Conservation (phyloP, 495 filamentous ascomycete genomes). For the Podospora conica region DNA sequence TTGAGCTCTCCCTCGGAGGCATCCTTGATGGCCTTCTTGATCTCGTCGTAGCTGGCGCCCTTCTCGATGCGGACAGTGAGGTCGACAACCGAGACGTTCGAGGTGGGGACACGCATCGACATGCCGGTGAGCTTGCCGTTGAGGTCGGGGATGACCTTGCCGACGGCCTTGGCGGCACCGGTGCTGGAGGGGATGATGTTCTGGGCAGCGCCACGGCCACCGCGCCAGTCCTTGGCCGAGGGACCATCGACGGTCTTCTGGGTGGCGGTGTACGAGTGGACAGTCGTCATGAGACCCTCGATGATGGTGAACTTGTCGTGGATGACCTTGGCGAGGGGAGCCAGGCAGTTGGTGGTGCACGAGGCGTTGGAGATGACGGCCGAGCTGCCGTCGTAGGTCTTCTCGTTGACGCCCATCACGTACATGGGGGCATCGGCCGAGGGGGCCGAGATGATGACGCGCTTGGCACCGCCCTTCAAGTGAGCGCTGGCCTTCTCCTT, state of each 20-base stretch:
- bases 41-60: slow-evolving; percentile 79
- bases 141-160: slow-evolving; percentile 94
- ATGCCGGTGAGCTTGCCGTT: slow-evolving; percentile 99
- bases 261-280: slow-evolving; percentile 99
- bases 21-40: slow-evolving; percentile 88
- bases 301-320: slow-evolving; percentile 95
- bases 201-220: slow-evolving; percentile 95
- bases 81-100: slow-evolving; percentile 99
- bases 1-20: slow-evolving; percentile 78
- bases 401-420: slow-evolving; percentile 98
- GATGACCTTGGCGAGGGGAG: slow-evolving; percentile 97
- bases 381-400: slow-evolving; percentile 80
- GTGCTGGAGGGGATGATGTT: slow-evolving; percentile 99
- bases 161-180: slow-evolving; percentile 98
- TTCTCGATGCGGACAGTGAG: slow-evolving; percentile 93
- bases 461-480: slow-evolving; percentile 98
- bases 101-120: slow-evolving; percentile 96
- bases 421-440: slow-evolving; percentile 99
- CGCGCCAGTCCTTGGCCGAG: slow-evolving; percentile 98
- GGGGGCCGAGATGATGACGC: slow-evolving; percentile 98
- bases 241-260: slow-evolving; percentile 99
- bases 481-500: slow-evolving; percentile 90
- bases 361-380: slow-evolving; percentile 97
- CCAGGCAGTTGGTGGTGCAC: slow-evolving; percentile 99
- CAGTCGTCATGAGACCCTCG: slow-evolving; percentile 99